phyloP scores from a whole-genome alignment of 306 rosid genomes.

The Medicago arabica region DNA sequence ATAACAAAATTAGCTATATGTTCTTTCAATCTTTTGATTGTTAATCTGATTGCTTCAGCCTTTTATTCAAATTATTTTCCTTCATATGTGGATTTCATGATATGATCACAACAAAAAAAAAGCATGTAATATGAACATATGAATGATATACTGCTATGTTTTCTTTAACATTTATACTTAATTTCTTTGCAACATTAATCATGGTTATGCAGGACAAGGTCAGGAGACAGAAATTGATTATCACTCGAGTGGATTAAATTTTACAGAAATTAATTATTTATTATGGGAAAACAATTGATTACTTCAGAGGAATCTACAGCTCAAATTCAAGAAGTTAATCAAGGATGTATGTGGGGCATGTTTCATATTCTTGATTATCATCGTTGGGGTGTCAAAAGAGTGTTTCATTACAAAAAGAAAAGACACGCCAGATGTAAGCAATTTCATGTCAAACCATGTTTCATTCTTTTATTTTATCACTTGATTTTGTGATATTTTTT shows the following conservation, averaged over 20 bases:
- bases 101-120: neutral
- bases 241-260: slow-evolving; percentile 39
- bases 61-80: slow-evolving; percentile 10
- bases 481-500: neutral
- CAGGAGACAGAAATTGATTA: slow-evolving; percentile 43
- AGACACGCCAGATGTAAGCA: slow-evolving; percentile 57
- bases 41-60: slow-evolving; percentile 1
- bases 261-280: slow-evolving; percentile 40
- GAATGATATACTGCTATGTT: neutral
- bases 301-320: slow-evolving; percentile 50
- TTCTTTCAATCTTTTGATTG: slow-evolving; percentile 27
- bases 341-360: slow-evolving; percentile 79
- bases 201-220: slow-evolving; percentile 48
- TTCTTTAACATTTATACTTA: neutral
- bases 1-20: neutral
- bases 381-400: slow-evolving; percentile 74
- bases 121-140: neutral
- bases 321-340: slow-evolving; percentile 49
- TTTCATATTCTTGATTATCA: slow-evolving; percentile 68
- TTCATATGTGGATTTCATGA: neutral
- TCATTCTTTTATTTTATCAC: neutral
- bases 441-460: neutral
- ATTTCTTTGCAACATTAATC: neutral
- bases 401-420: slow-evolving; percentile 57
- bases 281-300: slow-evolving; percentile 65